Base-by-base conservation (phyloP, 1,284 basidiomycete genomes). In the Retiboletus flavoniger region DNA sequence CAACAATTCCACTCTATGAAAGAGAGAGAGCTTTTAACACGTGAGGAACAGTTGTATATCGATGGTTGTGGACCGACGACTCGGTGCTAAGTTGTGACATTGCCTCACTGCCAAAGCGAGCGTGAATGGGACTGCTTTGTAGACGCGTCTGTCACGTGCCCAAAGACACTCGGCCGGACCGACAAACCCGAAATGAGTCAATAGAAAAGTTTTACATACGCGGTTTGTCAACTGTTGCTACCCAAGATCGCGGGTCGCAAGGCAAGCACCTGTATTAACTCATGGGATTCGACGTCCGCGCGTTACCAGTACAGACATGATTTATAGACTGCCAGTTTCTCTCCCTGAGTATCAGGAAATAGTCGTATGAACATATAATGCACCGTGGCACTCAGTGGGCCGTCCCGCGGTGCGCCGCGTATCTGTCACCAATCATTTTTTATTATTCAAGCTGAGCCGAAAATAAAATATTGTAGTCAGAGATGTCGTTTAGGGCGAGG, bases 121-220 rank as follows among this genome's bases (percentile, higher is more conserved):
- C 56, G 47, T 44, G 42, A 28, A 40, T 49, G 29, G 28, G 9
- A 21, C 11, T 34, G 36, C 14, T n/a, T n/a, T n/a, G n/a, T 19
- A 29, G 47, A 36, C 61, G 59, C 40, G 61, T 46, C 21, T 28
- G 46, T 62, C 60, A 60, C 62, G 60, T 63, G n/a, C n/a, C n/a
- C n/a, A n/a, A n/a, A n/a, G n/a, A n/a, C n/a, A n/a, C n/a, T n/a
- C n/a, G n/a, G n/a, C n/a, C n/a, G n/a, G n/a, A n/a, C n/a, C n/a
- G n/a, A n/a, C n/a, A n/a, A n/a, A n/a, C n/a, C n/a, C n/a, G n/a
- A n/a, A n/a, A n/a, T n/a, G n/a, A n/a, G n/a, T n/a, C n/a, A n/a
- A n/a, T n/a, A n/a, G n/a, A n/a, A n/a, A n/a, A n/a, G n/a, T n/a
- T n/a, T n/a, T n/a, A n/a, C n/a, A n/a, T n/a, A n/a, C n/a, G n/a